phyloP scores from a whole-genome alignment of 2,329 filamentous ascomycete genomes.

The Botrytis fabae region DNA sequence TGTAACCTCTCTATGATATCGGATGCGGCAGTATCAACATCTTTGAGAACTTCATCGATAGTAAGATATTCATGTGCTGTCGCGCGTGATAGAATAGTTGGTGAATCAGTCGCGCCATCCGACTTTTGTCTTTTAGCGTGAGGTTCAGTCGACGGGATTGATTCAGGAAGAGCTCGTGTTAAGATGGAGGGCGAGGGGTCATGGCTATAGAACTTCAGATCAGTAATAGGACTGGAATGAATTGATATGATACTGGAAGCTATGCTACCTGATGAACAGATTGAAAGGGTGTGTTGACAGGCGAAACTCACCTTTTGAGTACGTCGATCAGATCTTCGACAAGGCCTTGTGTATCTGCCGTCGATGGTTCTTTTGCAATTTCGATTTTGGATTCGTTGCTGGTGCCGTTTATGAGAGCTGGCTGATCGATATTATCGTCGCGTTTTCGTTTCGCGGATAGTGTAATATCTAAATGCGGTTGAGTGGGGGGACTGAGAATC shows the following conservation, averaged over 20 bases:
- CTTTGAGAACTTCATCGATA: constrained; percentile 64
- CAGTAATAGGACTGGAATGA: constrained; percentile 25
- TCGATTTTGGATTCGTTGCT: constrained; percentile 29
- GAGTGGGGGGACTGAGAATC: constrained; percentile 42
- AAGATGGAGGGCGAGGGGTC: constrained; percentile 57
- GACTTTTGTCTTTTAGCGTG: constrained; percentile 62
- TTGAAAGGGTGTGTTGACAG: not conserved
- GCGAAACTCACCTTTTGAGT: constrained; percentile 45
- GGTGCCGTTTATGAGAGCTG: constrained; percentile 35
- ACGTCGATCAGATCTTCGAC: constrained; percentile 48
- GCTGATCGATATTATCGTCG: constrained; percentile 49
- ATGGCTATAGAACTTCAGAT: constrained; percentile 46
- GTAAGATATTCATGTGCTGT: constrained; percentile 54
- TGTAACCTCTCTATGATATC: constrained; percentile 52
- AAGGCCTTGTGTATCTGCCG: constrained; percentile 42
- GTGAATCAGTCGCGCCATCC: constrained; percentile 46
- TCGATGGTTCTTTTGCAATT: constrained; percentile 26
- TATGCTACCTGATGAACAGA: constrained; percentile 12
- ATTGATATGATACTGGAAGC: constrained; percentile 20
- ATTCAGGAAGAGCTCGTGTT: constrained; percentile 52
- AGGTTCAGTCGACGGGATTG: constrained; percentile 51
- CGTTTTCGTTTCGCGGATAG: constrained; percentile 59
- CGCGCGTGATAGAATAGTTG: constrained; percentile 44
- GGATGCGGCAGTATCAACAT: constrained; percentile 52
- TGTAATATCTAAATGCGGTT: constrained; percentile 37